A percentile compares a stretch with the other conserved stretches of the same genome.
Evolutionary conservation across 176 grass and related monocot genomes (phyloP).

Genomic region (Bonia amplexicaulis): DNA sequence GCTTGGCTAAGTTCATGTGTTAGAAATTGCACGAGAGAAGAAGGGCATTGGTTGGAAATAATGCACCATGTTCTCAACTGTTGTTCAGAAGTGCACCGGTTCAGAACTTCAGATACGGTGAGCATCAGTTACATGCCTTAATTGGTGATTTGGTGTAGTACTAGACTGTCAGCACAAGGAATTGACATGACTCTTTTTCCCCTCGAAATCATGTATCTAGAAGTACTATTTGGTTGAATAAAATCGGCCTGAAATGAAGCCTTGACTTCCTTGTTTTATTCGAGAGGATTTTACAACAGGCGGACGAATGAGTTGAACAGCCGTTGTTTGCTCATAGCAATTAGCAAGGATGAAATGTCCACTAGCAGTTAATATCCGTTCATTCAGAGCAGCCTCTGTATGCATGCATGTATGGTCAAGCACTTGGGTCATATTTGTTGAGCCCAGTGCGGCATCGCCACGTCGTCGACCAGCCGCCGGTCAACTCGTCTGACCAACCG

Average conservation of each 20-base stretch:
- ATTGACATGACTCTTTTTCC: neutral
- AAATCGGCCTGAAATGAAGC: neutral
- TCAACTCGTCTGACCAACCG: conserved; percentile 1
- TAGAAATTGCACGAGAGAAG: neutral
- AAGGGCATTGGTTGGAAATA: neutral
- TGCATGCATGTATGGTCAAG: neutral
- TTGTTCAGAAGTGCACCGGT: neutral
- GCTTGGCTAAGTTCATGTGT: conserved; percentile 20
- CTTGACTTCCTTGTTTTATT: neutral
- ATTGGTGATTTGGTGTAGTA: neutral
- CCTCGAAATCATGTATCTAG: neutral
- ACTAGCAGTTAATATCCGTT: neutral
- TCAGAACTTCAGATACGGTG: neutral
- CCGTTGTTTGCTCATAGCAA: neutral
- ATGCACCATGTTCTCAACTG: neutral
- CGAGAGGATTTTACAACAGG: neutral
- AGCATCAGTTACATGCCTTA: neutral
- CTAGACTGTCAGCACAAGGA: neutral
- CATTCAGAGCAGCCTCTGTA: neutral
- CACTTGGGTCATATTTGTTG: neutral
- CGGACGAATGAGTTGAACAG: neutral
- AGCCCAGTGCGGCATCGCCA: neutral
- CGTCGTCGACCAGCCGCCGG: neutral
- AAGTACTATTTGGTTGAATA: neutral
- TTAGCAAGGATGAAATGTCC: neutral